Percentiles rank a stretch among this genome's conserved stretches.
These are phyloP conservation scores for Didymellaceae sp. DNA, from an alignment of 2,329 filamentous ascomycete species.

Conservation along the genomic window DNA sequence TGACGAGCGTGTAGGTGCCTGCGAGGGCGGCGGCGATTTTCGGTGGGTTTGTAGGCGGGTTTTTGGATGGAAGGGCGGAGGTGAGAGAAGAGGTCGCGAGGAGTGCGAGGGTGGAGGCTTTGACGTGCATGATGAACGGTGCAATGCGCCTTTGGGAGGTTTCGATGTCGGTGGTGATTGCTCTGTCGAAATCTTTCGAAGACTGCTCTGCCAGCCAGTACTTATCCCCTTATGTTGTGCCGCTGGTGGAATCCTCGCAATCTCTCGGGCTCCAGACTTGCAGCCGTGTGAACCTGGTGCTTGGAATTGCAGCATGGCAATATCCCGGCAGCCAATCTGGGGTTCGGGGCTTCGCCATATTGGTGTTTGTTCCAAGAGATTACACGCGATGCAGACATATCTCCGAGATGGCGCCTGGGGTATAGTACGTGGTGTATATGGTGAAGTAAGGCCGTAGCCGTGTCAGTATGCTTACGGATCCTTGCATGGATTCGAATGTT, in stretches of 20 bases:
- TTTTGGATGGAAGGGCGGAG: slow-evolving; percentile 10
- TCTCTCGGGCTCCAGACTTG: background rate
- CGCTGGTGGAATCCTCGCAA: background rate
- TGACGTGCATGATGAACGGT: slow-evolving; percentile 2
- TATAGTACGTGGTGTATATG: background rate
- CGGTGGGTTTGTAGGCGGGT: background rate
- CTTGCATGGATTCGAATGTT: too few relatives aligned
- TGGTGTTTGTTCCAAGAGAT: background rate
- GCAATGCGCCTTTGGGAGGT: too few relatives aligned
- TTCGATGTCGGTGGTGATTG: too few relatives aligned
- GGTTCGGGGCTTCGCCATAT: background rate
- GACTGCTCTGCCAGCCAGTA: too few relatives aligned
- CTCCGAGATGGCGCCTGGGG: slow-evolving; percentile 7
- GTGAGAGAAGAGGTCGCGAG: slow-evolving; percentile 8
- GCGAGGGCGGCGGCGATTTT: slow-evolving; percentile 29
- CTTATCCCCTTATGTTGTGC: slow-evolving; percentile 1
- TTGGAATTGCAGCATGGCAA: background rate
- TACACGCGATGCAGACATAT: slow-evolving; percentile 5
- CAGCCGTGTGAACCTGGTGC: background rate
- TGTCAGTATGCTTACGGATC: too few relatives aligned
- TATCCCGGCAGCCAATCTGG: background rate
- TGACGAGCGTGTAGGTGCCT: slow-evolving; percentile 34
- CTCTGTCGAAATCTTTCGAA: too few relatives aligned
- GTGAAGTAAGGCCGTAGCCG: too few relatives aligned
- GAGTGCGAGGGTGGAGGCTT: background rate